Base-by-base conservation (phyloP, 164 flowering plant species). In the Litsea cubeba region DNA sequence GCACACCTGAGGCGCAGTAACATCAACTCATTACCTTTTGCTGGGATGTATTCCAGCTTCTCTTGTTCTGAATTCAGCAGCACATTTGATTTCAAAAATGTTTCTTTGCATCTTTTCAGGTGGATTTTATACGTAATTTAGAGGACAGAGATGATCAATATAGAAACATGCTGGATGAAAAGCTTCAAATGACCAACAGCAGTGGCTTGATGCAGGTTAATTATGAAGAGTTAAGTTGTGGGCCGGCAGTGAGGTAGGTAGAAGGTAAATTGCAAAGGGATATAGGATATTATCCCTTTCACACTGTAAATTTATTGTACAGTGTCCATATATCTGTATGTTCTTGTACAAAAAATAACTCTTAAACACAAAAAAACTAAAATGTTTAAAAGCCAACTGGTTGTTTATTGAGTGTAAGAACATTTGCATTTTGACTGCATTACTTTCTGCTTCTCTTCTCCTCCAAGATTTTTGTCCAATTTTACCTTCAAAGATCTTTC, bases 71-170 rank as follows among this genome's bases (percentile, higher is more conserved):
- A 3, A 54, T 66, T 40, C 15, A 12, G 15, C 20, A 66, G 12
- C 40, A 12, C 46, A 22, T 12, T 7, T 66, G 49, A 30, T 35
- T 40, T 22, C 26, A 40, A 2, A 26, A 40, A 8, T 68, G 51
- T 3, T 62, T 65, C 20, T 65, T 51, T 7, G 40, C 74, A 40
- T 65, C 49, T 72, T 23, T 74, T 62, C 65, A 93, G 98, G 89
- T 94, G 77, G 91, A 88, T 50, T 70, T 90, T 25, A 87, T 88
- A 87, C 91, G 88, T 40, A 86, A 80, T 62, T 80, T 92, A 64
- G 91, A 90, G 81, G 88, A 87, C 73, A 85, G 72, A 72, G 98
- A 92, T 84, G 85, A 79, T 60, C 76, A 84, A 62, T 91, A 79
- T 86, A 84, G 78, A 78, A 80, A 74, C 24, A 75, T 85, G 73